A percentile compares a stretch with the other conserved stretches of the same genome.
Evolutionary conservation across 352 stramenopile genomes (phyloP).

Genomic region (Phytopythium oedochilum): DNA sequence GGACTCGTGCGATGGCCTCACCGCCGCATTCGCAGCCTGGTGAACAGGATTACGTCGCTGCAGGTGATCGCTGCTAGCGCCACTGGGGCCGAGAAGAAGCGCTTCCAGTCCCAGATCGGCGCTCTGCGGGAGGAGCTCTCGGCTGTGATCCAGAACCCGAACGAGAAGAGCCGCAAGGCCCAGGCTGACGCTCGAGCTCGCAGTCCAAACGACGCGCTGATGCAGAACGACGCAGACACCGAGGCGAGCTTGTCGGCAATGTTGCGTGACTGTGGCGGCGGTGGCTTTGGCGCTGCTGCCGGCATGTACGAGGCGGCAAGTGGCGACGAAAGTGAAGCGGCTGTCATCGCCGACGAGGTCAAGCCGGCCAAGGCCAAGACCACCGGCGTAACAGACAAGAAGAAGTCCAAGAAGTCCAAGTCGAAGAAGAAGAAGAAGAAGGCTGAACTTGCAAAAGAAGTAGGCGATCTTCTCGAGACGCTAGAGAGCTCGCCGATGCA

Average conservation of each 20-base stretch:
- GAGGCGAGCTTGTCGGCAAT: slow-evolving; percentile 5
- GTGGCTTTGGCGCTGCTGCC: slow-evolving; percentile 4
- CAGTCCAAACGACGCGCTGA: slow-evolving; percentile 15
- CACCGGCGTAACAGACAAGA: slow-evolving; percentile 10
- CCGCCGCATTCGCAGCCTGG: slow-evolving; percentile 71
- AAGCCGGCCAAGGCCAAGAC: slow-evolving; percentile 11
- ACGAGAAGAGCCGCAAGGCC: slow-evolving; percentile 81
- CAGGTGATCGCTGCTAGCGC: slow-evolving; percentile 58
- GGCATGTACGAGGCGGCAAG: slow-evolving; percentile 5
- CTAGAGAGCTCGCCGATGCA: background rate
- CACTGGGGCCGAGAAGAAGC: slow-evolving; percentile 42
- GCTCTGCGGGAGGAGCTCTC: slow-evolving; percentile 62
- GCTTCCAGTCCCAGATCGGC: slow-evolving; percentile 60
- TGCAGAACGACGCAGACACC: slow-evolving; percentile 8
- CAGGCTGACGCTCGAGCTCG: slow-evolving; percentile 47
- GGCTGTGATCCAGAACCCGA: slow-evolving; percentile 80
- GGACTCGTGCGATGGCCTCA: slow-evolving; percentile 80
- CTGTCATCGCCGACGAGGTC: slow-evolving; percentile 3
- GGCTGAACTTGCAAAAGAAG: no score
- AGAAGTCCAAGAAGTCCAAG: slow-evolving; percentile 19
- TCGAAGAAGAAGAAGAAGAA: slow-evolving; percentile 8
- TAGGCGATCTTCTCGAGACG: no score
- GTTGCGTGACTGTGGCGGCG: slow-evolving; percentile 2
- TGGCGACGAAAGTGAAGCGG: background rate
- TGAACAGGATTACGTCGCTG: slow-evolving; percentile 77